Evolutionary conservation across 768 basidiomycete species (phyloP).

Genomic region (Pulveroboletus ravenelii): DNA sequence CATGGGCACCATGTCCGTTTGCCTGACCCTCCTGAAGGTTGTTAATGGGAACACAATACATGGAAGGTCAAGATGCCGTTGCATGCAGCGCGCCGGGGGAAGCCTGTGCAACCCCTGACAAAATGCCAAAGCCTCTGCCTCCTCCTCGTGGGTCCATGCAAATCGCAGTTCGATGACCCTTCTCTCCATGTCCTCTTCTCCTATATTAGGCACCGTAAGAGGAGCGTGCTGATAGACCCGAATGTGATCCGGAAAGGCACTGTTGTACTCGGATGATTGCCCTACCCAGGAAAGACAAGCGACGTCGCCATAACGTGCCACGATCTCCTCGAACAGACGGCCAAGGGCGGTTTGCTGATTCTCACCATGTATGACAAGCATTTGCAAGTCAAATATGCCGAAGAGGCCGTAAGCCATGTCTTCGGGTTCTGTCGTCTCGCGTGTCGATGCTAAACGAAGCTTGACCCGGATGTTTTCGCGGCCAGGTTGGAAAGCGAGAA

Average conservation of each 20-base stretch:
- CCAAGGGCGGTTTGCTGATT: conserved; percentile 16
- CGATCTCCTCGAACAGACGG: conserved; percentile 16
- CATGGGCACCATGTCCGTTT: not conserved
- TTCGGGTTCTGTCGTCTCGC: conserved; percentile 15
- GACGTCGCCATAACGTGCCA: conserved; percentile 17
- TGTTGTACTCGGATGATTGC: conserved; percentile 19
- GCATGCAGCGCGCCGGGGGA: conserved; percentile 2
- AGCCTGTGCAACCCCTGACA: conserved; percentile 1
- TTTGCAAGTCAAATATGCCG: conserved; percentile 17
- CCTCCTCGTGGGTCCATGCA: not conserved
- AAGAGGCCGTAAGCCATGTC: conserved; percentile 23
- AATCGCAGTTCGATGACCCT: not conserved
- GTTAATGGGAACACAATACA: conserved; percentile 17
- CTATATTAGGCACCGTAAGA: conserved; percentile 4
- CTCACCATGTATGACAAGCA: conserved; percentile 16
- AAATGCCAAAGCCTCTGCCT: conserved; percentile 1
- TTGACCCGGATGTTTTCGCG: conserved; percentile 8
- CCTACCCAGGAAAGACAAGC: conserved; percentile 20
- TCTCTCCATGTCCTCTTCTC: conserved; percentile 5
- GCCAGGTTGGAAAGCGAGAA: conserved; percentile 13
- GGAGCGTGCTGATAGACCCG: conserved; percentile 5
- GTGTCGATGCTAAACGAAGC: conserved; percentile 19
- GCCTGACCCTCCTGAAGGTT: not conserved
- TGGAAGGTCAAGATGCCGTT: conserved; percentile 12
- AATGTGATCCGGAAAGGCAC: conserved; percentile 16